These are phyloP conservation scores for Irpex lacteus DNA, from an alignment of 1,284 basidiomycete species.

Conservation along the genomic window DNA sequence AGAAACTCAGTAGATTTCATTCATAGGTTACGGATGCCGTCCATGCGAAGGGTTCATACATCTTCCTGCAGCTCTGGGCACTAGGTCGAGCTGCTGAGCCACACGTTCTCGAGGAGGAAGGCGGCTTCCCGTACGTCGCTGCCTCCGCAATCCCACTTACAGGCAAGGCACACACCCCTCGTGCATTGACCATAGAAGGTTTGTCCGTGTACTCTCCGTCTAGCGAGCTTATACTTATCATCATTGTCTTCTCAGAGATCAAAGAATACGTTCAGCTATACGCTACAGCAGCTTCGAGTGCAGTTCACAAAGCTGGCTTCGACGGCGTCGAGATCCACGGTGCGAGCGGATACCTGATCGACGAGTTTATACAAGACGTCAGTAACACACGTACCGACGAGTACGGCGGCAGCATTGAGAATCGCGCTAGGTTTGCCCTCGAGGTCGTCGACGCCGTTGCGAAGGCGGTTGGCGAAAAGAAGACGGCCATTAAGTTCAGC, in stretches of 20 bases:
- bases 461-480: conserved; percentile 34
- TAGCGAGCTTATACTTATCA: no score
- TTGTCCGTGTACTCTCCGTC: background rate
- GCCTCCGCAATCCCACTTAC: conserved; percentile 42
- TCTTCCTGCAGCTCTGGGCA: conserved; percentile 48
- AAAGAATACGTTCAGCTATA: conserved; percentile 39
- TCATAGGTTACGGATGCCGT: conserved; percentile 28
- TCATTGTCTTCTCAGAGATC: conserved; percentile 4
- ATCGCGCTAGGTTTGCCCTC: conserved; percentile 48
- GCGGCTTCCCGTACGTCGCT: conserved; percentile 30
- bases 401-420: conserved; percentile 58
- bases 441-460: conserved; percentile 46
- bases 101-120: conserved; percentile 26
- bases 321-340: conserved; percentile 38
- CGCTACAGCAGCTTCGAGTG: conserved; percentile 39
- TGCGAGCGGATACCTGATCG: conserved; percentile 39
- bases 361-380: conserved; percentile 41
- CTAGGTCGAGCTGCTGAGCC: conserved; percentile 37
- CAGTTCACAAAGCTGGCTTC: conserved; percentile 41
- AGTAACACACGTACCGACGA: conserved; percentile 55
- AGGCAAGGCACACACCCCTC: conserved; percentile 30
- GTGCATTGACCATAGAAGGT: conserved; percentile 33
- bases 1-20: background rate
- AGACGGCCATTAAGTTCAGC: conserved; percentile 49
- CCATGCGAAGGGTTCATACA: conserved; percentile 34